Base-by-base conservation (phyloP, 208 protist species). In the Trypanosoma vivax region DNA sequence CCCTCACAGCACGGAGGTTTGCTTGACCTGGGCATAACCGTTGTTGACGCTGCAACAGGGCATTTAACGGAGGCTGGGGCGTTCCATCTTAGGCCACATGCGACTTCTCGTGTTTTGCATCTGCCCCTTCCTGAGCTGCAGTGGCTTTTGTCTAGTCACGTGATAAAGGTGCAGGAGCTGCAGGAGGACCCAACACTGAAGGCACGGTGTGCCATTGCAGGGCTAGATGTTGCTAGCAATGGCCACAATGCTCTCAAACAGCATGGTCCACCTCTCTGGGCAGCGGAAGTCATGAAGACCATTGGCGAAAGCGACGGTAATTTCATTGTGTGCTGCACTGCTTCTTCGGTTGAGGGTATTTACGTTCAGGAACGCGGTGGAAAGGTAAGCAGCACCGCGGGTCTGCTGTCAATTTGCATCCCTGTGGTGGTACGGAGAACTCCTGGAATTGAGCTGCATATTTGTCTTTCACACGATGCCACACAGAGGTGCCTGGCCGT, bases 31-130 rank as follows among this genome's bases (percentile, higher is more conserved):
- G 83, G 83, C 18, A 68, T 85, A 46, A 45, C 72, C 5, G 58
- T 66, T n/a, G 52, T 88, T 43, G 48, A 69, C 24, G 65, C 45
- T 7, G n/a, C 50, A 11, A 45, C 45, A 21, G 83, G 83, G 16
- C n/a, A 13, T 10, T 65, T 91, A 50, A 91, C 83, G 18, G 76
- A 79, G 53, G 43, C 35, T 23, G 83, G 83, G 3, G 83, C 83
- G 11, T 52, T 40, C 18, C 55, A 76, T 23, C 50, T 91, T 3
- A 31, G 55, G 3, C 42, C 27, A 7, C 33, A 61, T 50, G 77
- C 66, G 10, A 61, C 51, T 11, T 43, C 41, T 21, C 79, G 75
- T 24, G 47, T 85, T 1, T 16, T 85, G 19, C 33, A 51, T 2
- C 48, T 91, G 23, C 79, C 79, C 0, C 60, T 82, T n/a, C 37